Base-by-base conservation (phyloP, 2,329 filamentous ascomycete species). In the Niveomyces coronatus region DNA sequence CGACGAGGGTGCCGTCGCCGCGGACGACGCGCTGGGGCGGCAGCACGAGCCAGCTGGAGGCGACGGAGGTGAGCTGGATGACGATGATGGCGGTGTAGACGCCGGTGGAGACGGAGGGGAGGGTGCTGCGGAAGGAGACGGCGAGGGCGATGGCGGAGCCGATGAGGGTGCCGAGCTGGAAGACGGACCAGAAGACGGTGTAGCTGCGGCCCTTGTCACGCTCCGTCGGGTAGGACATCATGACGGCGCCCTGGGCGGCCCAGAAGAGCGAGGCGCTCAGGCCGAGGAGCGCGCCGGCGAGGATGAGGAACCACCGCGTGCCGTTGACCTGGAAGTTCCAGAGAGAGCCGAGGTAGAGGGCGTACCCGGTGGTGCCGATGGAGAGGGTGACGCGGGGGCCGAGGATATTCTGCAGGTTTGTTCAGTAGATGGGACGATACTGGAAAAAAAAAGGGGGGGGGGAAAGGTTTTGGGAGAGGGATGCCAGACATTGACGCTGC, bases 181-280 rank as follows among this genome's bases (percentile, higher is more conserved):
- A 93, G 53, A 93, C 87, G 56, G 84, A 76, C 85, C 85, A 93
- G 63, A 91, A 91, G 63, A 76, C 76, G 44, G 80, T 80, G 58
- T 91, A 89, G 60, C 83, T 89, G 44, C 77, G 76, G 34, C 85
- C 85, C 67, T 91, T 91, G 45, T 76, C 72, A 19, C 71, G 60
- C 59, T 91, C 85, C 15, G 71, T 65, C 1, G 85, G 85, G 56
- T 91, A 91, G 33, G 80, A 78, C 75, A 89, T 85, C 78, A 85
- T 85, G 52, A 85, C 82, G 37, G 79, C 74, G 39, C 82, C 81
- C 59, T 85, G 81, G 2, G 79, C 82, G 22, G 76, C 76, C 82
- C 82, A 86, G 26, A 86, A 66, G 35, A 85, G 65, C 52, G 79
- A 81, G 33, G 82, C 82, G 52, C 80, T 84, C 42, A 82, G 61